Evolutionary conservation across 495 filamentous ascomycete genomes (phyloP), one percentile per base, ranked within the genome.

Genomic region (Neurospora cerealis): DNA sequence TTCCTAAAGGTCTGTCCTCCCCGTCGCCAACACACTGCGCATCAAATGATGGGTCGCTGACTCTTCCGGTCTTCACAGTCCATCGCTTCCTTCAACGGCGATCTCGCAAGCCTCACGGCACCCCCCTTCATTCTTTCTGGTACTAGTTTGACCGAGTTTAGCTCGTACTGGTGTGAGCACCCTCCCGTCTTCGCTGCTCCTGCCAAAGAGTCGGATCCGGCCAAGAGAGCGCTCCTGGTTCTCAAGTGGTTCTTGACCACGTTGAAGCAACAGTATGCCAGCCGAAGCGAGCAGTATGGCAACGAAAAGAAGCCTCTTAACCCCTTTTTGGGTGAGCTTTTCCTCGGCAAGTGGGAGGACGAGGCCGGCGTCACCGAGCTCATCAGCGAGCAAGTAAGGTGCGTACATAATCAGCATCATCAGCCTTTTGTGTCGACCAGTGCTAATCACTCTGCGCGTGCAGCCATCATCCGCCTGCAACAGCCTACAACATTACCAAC

Each of bases 261-360:
- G 5, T 87, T 99, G 72, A 97, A 95, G 85, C 93, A 96, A 82
- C 94, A 97, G 77, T 98, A 98, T 81, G 92, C 91, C 80, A 93
- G 89, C 75, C 89, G 95, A 66, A 97, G 90, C 79, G 94, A 97
- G 83, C 94, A 97, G 82, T 89, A 91, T 66, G 93, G 93, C 32
- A 94, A 94, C 77, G 96, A 98, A 86, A 98, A 98, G 87, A 98
- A 99, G 85, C 96, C 96, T 0, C 85, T 99, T 74, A 98, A 97
- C 78, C 93, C 93, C 1, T 96, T 96, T 83, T 81, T 96, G 24
- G 96, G 96, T 44, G 96, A 99, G 82, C 83, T 97, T 39, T 98
- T 97, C 79, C 80, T 97, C 5, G 95, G 95, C 2, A 91, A 88
- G 79, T 98, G 95, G 95, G 88, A 91, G 74, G 91, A 94, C 71